Percentiles rank a stretch among this genome's conserved stretches.
Evolutionary conservation across 2,329 filamentous ascomycete genomes (phyloP).

Genomic region (Ilyonectria robusta): DNA sequence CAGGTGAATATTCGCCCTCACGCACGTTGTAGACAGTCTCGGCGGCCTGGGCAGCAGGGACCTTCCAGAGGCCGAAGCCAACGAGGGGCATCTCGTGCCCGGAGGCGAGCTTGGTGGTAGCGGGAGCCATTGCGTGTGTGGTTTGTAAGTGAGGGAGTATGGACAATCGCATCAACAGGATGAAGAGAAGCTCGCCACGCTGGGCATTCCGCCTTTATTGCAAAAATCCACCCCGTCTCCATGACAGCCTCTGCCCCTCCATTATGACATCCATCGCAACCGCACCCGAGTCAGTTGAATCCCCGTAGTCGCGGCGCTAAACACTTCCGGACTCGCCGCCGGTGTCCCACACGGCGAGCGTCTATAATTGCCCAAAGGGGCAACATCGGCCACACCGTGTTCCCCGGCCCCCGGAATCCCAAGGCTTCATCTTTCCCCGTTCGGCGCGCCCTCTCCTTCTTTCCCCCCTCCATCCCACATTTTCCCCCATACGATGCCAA

Average conservation of each 20-base stretch:
- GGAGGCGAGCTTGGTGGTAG: conserved; percentile 44
- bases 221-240: conserved; percentile 20
- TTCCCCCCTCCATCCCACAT: conserved; percentile 20
- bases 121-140: conserved; percentile 34
- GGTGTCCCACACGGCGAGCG: conserved; percentile 8
- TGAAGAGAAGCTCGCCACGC: neutral
- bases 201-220: conserved; percentile 20
- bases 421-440: conserved; percentile 45
- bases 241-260: conserved; percentile 33
- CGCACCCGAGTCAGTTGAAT: conserved; percentile 27
- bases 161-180: neutral
- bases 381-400: conserved; percentile 21
- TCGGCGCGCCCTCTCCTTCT: conserved; percentile 21
- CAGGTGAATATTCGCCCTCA: neutral
- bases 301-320: conserved; percentile 23
- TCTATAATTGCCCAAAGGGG: conserved; percentile 35
- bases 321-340: conserved; percentile 30
- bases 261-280: conserved; percentile 17
- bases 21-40: conserved; percentile 74
- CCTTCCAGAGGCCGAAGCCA: conserved; percentile 80
- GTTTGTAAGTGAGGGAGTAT: conserved; percentile 7
- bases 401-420: conserved; percentile 14
- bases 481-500: conserved; percentile 20
- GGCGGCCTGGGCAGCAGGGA: conserved; percentile 59
- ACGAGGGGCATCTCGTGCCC: conserved; percentile 55